Conservation (phyloP, 1,139 yeast genomes). For the Debaryomycetaceae sp. region DNA sequence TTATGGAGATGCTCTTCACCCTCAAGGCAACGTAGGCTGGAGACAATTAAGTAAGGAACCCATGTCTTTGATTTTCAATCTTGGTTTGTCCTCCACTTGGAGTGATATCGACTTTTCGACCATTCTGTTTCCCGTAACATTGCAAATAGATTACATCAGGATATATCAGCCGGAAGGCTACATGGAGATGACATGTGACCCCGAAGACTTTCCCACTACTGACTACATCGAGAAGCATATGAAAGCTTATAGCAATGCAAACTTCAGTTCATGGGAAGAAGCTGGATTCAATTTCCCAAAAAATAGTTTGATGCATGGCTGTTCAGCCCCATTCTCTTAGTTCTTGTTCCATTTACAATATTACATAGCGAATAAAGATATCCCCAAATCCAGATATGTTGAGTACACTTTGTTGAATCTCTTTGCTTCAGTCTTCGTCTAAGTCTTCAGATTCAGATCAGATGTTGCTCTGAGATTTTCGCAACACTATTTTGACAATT, state of each 20-base stretch:
- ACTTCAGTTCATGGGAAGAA: conserved; percentile 60
- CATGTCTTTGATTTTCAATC: conserved; percentile 72
- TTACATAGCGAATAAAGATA: too few relatives aligned
- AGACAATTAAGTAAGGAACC: conserved; percentile 79
- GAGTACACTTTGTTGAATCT: too few relatives aligned
- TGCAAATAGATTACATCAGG: conserved; percentile 74
- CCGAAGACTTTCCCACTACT: conserved; percentile 65
- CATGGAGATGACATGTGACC: conserved; percentile 67
- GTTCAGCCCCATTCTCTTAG: conserved; percentile 9
- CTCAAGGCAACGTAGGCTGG: conserved; percentile 80
- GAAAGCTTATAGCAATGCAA: conserved; percentile 59
- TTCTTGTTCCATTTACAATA: neutral
- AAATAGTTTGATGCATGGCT: conserved; percentile 20
- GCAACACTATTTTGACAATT: neutral
- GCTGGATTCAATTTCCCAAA: conserved; percentile 71
- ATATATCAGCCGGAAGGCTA: conserved; percentile 66
- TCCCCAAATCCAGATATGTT: too few relatives aligned
- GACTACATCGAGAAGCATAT: conserved; percentile 66
- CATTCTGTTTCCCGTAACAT: conserved; percentile 63
- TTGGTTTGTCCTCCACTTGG: conserved; percentile 82
- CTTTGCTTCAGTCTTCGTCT: too few relatives aligned
- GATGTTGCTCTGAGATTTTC: neutral
- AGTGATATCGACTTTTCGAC: conserved; percentile 76
- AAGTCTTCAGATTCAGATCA: too few relatives aligned
- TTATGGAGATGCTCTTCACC: conserved; percentile 61